Evolutionary conservation across 805 yeast species (phyloP).

Genomic region (Deakozyma indianensis): DNA sequence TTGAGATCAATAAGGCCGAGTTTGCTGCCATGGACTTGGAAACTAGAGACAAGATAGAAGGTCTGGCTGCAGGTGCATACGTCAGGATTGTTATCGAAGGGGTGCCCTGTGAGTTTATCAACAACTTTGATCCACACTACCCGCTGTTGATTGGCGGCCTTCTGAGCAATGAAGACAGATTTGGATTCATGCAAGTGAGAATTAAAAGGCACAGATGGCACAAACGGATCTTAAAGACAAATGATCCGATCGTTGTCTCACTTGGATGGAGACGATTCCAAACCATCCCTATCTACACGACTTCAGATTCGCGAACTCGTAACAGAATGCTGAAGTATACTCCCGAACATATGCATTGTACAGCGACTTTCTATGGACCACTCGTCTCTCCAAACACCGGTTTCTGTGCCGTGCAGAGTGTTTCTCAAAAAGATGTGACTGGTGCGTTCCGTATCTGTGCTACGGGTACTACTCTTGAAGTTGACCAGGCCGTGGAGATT

Average conservation of each 20-base stretch:
- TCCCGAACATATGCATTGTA: conserved; percentile 95
- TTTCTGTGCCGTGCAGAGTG: conserved; percentile 86
- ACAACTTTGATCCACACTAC: conserved; percentile 69
- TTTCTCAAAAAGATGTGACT: conserved; percentile 69
- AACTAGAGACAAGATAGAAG: conserved; percentile 75
- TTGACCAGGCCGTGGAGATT: conserved; percentile 76
- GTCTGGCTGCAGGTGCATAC: conserved; percentile 85
- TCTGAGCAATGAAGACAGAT: conserved; percentile 77
- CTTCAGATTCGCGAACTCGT: conserved; percentile 94
- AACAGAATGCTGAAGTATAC: conserved; percentile 96
- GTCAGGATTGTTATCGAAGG: conserved; percentile 74
- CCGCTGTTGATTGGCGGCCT: conserved; percentile 89
- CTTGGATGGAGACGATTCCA: conserved; percentile 98
- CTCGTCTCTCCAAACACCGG: conserved; percentile 95
- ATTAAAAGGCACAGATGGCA: conserved; percentile 99
- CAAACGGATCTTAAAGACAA: conserved; percentile 84
- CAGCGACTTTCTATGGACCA: conserved; percentile 94
- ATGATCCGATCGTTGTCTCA: conserved; percentile 87
- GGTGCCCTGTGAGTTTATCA: conserved; percentile 81
- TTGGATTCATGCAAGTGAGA: conserved; percentile 85
- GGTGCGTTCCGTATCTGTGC: conserved; percentile 92
- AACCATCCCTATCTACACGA: conserved; percentile 88
- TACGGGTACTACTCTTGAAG: conserved; percentile 90
- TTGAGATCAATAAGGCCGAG: conserved; percentile 74
- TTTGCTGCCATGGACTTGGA: conserved; percentile 53